Evolutionary conservation across 305 asterid genomes (phyloP).

Genomic region (Caryopteris hybrid): DNA sequence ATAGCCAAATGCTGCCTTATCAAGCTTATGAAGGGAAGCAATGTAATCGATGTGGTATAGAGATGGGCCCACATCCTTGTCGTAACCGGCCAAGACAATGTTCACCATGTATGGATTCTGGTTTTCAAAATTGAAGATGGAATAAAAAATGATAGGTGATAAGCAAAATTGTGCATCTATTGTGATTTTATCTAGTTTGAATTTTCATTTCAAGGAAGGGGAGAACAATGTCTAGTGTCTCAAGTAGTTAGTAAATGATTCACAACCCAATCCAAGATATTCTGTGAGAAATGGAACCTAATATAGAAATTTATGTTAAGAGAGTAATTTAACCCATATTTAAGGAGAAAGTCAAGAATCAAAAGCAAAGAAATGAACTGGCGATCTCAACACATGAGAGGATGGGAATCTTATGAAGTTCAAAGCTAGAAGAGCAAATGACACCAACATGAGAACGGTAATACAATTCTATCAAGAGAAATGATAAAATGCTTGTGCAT

Average conservation of each 20-base stretch:
- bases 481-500: neutral
- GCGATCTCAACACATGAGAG: neutral
- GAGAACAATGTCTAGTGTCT: neutral
- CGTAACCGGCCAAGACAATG: constrained; percentile 84
- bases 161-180: neutral
- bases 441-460: neutral
- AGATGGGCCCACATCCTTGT: constrained; percentile 84
- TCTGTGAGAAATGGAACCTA: neutral
- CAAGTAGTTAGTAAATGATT: neutral
- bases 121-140: neutral
- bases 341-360: neutral
- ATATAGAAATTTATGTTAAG: neutral
- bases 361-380: neutral
- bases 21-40: constrained; percentile 84
- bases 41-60: constrained; percentile 76
- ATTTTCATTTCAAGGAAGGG: neutral
- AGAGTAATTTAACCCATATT: neutral
- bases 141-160: neutral
- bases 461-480: neutral
- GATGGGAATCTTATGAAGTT: neutral
- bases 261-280: neutral
- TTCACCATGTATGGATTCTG: constrained; percentile 91
- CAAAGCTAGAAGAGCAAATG: neutral
- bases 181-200: neutral
- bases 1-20: constrained; percentile 88